A percentile compares a stretch with the other conserved stretches of the same genome.
These are phyloP conservation scores for Pseudogymnoascus sp. DNA, from an alignment of 2,329 filamentous ascomycete species.

Conservation along the genomic window DNA sequence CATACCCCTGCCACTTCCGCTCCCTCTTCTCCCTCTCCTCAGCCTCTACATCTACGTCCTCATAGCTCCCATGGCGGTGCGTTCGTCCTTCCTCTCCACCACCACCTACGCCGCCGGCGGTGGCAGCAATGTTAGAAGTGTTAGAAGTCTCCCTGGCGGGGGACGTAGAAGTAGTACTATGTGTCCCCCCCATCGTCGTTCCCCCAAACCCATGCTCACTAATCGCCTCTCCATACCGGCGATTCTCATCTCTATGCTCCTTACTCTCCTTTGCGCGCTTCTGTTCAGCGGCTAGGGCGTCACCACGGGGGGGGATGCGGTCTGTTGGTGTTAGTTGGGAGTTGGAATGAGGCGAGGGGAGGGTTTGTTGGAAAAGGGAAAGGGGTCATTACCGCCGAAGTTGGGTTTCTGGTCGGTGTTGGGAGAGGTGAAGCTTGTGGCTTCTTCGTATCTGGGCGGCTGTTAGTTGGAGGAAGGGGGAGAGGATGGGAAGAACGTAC, in stretches of 20 bases:
- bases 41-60: background rate
- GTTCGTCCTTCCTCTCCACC: background rate
- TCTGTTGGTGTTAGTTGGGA: background rate
- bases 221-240: background rate
- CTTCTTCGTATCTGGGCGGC: background rate
- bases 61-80: background rate
- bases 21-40: background rate
- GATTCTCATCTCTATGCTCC: background rate
- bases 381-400: constrained; percentile 36
- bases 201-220: constrained; percentile 7
- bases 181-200: background rate
- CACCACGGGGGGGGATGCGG: background rate
- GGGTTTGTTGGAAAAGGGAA: constrained; percentile 26
- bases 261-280: background rate
- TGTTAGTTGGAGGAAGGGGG: background rate
- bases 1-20: background rate
- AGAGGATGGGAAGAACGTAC: constrained; percentile 29
- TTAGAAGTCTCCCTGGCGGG: too few species aligned
- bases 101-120: background rate
- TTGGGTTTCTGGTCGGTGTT: constrained; percentile 33
- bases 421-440: constrained; percentile 27
- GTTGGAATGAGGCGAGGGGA: background rate
- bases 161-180: background rate
- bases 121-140: too few species aligned
- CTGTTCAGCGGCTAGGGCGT: background rate